Percentiles rank a stretch among this genome's conserved stretches.
Conservation (phyloP, 139 green algal genomes). For the Chara braunii region DNA sequence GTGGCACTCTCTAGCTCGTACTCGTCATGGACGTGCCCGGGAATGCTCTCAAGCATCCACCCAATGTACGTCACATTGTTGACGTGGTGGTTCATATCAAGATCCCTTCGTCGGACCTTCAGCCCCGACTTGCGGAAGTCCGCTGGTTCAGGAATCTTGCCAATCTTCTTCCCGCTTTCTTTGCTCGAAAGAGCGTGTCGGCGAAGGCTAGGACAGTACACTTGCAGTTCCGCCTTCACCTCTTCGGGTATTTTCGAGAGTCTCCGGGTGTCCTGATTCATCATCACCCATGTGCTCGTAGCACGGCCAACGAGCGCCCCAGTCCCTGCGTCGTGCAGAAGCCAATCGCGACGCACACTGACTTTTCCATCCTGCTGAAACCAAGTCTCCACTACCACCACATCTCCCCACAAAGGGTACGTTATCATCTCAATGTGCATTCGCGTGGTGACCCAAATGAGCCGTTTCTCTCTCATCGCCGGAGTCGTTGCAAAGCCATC, state of each 20-base stretch:
- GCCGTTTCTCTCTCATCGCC: slow-evolving; percentile 11
- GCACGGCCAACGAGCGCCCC: slow-evolving; percentile 58
- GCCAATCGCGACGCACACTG: slow-evolving; percentile 80
- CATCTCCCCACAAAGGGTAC: slow-evolving; percentile 82
- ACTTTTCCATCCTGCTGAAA: slow-evolving; percentile 77
- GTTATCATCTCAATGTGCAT: slow-evolving; percentile 82
- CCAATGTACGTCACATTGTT: slow-evolving; percentile 91
- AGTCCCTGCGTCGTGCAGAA: slow-evolving; percentile 52
- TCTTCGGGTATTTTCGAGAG: slow-evolving; percentile 67
- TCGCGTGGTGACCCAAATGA: slow-evolving; percentile 65
- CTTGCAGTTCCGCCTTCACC: slow-evolving; percentile 48
- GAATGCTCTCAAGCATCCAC: slow-evolving; percentile 68
- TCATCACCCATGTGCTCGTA: slow-evolving; percentile 78
- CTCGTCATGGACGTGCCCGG: slow-evolving; percentile 5
- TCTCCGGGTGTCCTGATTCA: slow-evolving; percentile 70
- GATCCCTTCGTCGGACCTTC: slow-evolving; percentile 64
- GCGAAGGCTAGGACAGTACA: slow-evolving; percentile 3
- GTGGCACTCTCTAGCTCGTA: slow-evolving; percentile 27
- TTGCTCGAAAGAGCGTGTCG: not conserved
- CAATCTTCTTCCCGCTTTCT: slow-evolving; percentile 30
- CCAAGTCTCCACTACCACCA: slow-evolving; percentile 73
- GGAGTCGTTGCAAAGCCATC: slow-evolving; percentile 33
- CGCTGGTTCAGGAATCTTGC: not conserved
- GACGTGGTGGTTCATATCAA: slow-evolving; percentile 97
- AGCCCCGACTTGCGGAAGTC: slow-evolving; percentile 32